Base-by-base conservation (phyloP, 768 basidiomycete genomes). In the Amanita molliuscula region DNA sequence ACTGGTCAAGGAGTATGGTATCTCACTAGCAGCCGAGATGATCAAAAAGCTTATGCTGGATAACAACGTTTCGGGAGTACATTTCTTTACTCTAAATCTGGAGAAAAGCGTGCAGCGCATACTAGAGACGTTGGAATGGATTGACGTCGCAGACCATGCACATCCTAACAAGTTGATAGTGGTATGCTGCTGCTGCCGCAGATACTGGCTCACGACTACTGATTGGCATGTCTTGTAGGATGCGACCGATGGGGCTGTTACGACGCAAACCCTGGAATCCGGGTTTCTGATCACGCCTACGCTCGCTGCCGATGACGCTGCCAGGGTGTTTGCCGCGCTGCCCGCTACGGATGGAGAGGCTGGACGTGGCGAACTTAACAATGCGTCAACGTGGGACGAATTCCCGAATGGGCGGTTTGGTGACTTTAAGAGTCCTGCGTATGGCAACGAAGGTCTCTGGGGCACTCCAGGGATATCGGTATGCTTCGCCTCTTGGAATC, bases 321-420 rank as follows among this genome's bases (percentile, higher is more conserved):
- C 78, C 20, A 68, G 74, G 47, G 70, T 74, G 45, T 61, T 91
- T 37, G 65, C 76, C 34, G 65, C 67, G 6, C 67, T 75, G 15
- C 70, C 78, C n/a, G 52, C 65, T 7, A 65, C 69, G 3, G 76
- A 82, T 7, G 63, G 61, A 0, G 84, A 86, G 53, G 77, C 71
- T 4, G 82, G 84, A 23, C 75, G 78, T 38, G 87, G 85, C 5
- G 88, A 89, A 54, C 67, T 84, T 6, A 88, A 84, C 58, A 77
- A 84, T 55, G 85, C 85, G 0, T 76, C 82, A 1, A 80, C 79
- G 16, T 92, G 89, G 89, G 89, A 92, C 58, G 96, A 99, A 60
- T 98, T 97, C 63, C 96, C 96, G 6, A 99, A 99, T 62, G 96
- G 96, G 31, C 84, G 96, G 8, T 98, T 97, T 64, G 96, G 96